These are phyloP conservation scores for Phaffia rhodozyma DNA, from an alignment of 1,284 basidiomycete species.

Conservation along the genomic window DNA sequence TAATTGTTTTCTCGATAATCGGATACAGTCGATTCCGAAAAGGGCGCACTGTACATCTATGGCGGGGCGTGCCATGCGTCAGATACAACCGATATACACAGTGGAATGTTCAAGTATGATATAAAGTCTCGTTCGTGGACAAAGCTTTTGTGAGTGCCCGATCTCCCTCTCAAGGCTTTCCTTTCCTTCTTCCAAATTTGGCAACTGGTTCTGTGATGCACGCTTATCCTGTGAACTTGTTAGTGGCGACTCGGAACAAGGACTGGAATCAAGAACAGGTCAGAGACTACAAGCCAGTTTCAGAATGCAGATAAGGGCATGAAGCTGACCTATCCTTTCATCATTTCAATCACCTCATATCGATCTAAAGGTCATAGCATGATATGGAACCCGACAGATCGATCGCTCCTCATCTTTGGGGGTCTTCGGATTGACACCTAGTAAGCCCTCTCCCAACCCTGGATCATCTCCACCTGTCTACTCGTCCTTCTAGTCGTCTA, in stretches of 20 bases:
- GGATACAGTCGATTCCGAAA: neutral
- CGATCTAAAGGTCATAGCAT: slow-evolving; percentile 13
- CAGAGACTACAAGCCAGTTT: neutral
- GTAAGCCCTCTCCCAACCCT: neutral
- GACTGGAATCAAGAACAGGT: neutral
- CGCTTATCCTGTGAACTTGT: neutral
- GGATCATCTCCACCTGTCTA: no score
- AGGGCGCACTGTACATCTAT: slow-evolving; percentile 5
- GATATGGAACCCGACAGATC: slow-evolving; percentile 9
- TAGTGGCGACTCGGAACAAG: neutral
- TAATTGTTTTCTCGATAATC: neutral
- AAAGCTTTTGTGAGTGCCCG: slow-evolving; percentile 1
- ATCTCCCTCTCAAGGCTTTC: neutral
- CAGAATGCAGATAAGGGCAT: no score
- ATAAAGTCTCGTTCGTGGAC: neutral
- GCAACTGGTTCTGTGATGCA: neutral
- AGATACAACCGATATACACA: neutral
- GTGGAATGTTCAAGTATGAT: slow-evolving; percentile 12
- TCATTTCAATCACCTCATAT: no score
- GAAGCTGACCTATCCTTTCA: neutral
- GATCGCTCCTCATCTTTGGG: slow-evolving; percentile 13
- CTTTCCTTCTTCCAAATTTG: neutral
- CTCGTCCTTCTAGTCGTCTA: neutral
- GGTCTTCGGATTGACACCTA: slow-evolving; percentile 1
- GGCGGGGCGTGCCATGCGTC: neutral